Base-by-base conservation (phyloP, 805 yeast genomes). In the Komagataella pastoris region DNA sequence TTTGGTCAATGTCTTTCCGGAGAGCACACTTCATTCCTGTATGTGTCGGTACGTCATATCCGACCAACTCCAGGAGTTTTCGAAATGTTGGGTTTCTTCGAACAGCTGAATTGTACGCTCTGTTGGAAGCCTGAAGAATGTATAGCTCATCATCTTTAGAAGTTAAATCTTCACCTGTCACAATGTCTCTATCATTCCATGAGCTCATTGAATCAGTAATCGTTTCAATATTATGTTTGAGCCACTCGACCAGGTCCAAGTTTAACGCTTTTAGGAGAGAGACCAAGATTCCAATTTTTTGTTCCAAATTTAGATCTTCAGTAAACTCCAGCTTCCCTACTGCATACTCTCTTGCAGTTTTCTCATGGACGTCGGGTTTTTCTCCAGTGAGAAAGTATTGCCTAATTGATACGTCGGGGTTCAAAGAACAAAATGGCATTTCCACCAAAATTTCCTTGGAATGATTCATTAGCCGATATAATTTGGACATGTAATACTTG, bases 381-480 rank as follows among this genome's bases (percentile, higher is more conserved):
- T 48, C 43, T 21, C 36, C 52, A 24, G 48, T 12, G 49, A 51
- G 45, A n/a, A 44, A 18, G 36, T 24, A 8, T 40, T 51, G 40
- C 24, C 46, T 47, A 3, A 36, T 45, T 24, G 52, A 30, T 14
- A 46, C 23, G 8, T 46, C 17, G 7, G 30, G 24, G 46, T 43
- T 30, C 36, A 43, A 24, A 6, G 47, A n/a, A 14, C 19, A 18
- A n/a, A 49, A 24, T n/a, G 53, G 36, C 17, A 48, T 36, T 23
- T 45, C 51, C 18, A 45, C 43, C 46, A 23, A 51, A 43, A 30
- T 19, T 24, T 44, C 21, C 12, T 36, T 17, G n/a, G 40, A 30
- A 3, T 17, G n/a, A 8, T 30, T 24, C 14, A 36, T 47, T 8
- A 46, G n/a, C n/a, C 47, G 47, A 46, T 50, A 44, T 17, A 50